These are phyloP conservation scores for Amaranthus hypochondriacus DNA, from an alignment of 148 eudicot genomes.

Conservation along the genomic window DNA sequence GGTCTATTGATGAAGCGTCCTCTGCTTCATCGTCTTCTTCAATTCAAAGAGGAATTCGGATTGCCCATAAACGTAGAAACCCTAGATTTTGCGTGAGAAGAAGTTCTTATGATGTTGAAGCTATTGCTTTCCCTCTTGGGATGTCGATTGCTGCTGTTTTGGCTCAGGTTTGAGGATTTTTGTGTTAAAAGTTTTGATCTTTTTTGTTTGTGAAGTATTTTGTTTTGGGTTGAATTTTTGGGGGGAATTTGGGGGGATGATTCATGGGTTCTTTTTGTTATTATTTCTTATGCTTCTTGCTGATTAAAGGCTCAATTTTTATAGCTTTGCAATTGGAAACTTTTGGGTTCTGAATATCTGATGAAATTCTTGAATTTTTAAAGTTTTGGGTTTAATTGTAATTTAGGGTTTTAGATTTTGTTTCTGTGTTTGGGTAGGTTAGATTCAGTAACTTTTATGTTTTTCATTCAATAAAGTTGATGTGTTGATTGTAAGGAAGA, in stretches of 20 bases:
- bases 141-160: constrained; percentile 89
- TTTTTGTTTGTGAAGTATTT: not conserved
- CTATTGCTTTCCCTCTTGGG: constrained; percentile 83
- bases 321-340: not conserved
- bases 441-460: not conserved
- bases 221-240: not conserved
- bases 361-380: too few relatives aligned
- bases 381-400: not conserved
- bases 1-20: constrained; percentile 6
- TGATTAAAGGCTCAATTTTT: not conserved
- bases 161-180: constrained; percentile 46
- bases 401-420: not conserved
- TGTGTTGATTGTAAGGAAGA: too few relatives aligned
- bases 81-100: constrained; percentile 35
- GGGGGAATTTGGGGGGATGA: not conserved
- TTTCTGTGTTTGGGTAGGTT: not conserved
- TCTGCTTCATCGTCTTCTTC: constrained; percentile 31
- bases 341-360: not conserved
- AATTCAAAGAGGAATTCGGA: constrained; percentile 35
- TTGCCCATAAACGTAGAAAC: constrained; percentile 27
- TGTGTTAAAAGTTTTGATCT: not conserved
- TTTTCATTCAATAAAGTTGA: not conserved
- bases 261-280: not conserved
- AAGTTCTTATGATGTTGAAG: constrained; percentile 38
- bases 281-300: not conserved